Conservation (phyloP, 129 eudicot genomes). For the Apium graveolens region DNA sequence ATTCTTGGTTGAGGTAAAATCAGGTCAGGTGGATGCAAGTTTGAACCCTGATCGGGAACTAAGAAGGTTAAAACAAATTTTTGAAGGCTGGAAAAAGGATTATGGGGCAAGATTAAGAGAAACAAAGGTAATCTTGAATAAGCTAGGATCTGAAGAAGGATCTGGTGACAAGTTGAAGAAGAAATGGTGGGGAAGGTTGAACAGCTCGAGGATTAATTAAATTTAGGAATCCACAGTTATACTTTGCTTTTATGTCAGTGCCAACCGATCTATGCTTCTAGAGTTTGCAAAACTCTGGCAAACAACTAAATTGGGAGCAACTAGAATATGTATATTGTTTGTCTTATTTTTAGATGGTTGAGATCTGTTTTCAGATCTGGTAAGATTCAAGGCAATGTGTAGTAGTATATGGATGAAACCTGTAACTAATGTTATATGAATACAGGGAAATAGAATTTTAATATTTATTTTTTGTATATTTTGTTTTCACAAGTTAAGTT, state of each 20-base stretch:
- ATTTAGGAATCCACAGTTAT: neutral
- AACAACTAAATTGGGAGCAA: neutral
- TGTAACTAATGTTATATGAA: neutral
- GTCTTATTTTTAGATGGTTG: neutral
- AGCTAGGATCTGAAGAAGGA: conserved; percentile 58
- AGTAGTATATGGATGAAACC: neutral
- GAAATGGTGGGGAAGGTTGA: conserved; percentile 88
- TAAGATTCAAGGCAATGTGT: neutral
- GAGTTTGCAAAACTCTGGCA: conserved; percentile 2
- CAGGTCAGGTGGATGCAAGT: conserved; percentile 68
- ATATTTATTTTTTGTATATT: neutral
- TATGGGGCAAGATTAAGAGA: conserved; percentile 66
- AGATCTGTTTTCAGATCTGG: neutral
- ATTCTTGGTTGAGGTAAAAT: conserved; percentile 85
- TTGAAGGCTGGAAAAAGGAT: conserved; percentile 91
- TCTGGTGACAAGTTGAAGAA: conserved; percentile 41
- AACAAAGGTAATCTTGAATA: conserved; percentile 64
- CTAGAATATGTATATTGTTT: conserved; percentile 9
- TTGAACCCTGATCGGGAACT: conserved; percentile 75
- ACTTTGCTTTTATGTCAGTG: neutral
- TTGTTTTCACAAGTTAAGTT: neutral
- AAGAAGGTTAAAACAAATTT: conserved; percentile 57
- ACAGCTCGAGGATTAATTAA: conserved; percentile 52
- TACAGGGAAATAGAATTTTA: neutral
- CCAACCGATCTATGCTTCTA: neutral